Percentiles rank a stretch among this genome's conserved stretches.
Evolutionary conservation across 352 stramenopile genomes (phyloP).

Genomic region (Phytophthora tubulina): DNA sequence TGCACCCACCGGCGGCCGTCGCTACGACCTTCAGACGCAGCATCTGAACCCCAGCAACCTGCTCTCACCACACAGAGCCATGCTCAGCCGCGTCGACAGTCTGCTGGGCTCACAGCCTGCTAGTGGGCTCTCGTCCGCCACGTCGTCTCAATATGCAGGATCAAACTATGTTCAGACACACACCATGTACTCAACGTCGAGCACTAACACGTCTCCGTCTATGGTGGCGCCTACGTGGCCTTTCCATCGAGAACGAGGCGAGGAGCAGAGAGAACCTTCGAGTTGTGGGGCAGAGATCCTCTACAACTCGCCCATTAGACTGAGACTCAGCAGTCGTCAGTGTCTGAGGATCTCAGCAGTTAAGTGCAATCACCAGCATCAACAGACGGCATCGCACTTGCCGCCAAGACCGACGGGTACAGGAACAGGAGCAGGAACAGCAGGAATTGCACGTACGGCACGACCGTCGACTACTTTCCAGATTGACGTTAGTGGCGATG

Average conservation of each 20-base stretch:
- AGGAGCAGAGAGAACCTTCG: constrained; percentile 64
- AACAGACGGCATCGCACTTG: constrained; percentile 29
- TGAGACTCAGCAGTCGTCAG: constrained; percentile 78
- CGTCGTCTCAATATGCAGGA: constrained; percentile 32
- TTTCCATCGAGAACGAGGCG: constrained; percentile 40
- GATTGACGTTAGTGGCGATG: constrained; percentile 72
- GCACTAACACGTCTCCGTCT: constrained; percentile 30
- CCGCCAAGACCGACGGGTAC: constrained; percentile 37
- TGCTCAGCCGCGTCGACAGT: constrained; percentile 71
- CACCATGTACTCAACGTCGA: constrained; percentile 19
- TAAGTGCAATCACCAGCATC: constrained; percentile 11
- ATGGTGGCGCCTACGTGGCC: constrained; percentile 16
- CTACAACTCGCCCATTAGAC: constrained; percentile 72
- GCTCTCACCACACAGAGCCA: constrained; percentile 72
- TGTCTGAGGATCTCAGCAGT: constrained; percentile 66
- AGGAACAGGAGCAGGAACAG: constrained; percentile 13
- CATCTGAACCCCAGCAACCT: constrained; percentile 23
- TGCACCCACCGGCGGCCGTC: constrained; percentile 2
- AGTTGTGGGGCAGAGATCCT: constrained; percentile 77
- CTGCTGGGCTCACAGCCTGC: constrained; percentile 43
- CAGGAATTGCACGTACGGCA: constrained; percentile 34
- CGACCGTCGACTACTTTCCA: constrained; percentile 24
- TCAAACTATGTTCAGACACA: constrained; percentile 27
- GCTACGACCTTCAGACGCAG: constrained; percentile 17
- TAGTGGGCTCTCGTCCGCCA: background rate